Conservation (phyloP, 2,329 filamentous ascomycete species). For the Aspergillus pseudoviridinutans region DNA sequence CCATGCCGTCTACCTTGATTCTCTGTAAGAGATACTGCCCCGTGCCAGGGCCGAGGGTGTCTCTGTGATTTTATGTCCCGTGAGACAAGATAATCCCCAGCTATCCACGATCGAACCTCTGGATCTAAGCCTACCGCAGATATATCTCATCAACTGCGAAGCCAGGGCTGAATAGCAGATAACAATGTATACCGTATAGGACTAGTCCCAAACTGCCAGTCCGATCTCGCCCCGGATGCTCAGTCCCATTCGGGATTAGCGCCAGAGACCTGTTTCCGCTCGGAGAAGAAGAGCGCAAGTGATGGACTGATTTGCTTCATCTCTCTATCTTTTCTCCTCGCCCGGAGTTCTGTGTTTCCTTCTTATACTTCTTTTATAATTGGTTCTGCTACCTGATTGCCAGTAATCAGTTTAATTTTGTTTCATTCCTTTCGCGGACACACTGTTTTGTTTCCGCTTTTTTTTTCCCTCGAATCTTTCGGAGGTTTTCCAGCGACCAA, state of each 20-base stretch:
- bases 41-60: neutral
- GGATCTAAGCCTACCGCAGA: neutral
- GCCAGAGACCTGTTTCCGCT: neutral
- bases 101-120: too few species aligned
- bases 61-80: neutral
- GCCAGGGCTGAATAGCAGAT: neutral
- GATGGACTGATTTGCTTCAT: neutral
- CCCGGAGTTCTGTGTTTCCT: neutral
- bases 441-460: neutral
- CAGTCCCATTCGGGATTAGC: slow-evolving; percentile 1
- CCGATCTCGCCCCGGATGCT: neutral
- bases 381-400: neutral
- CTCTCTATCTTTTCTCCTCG: neutral
- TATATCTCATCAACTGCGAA: neutral
- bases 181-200: neutral
- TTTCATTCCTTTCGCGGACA: neutral
- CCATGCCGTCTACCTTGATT: neutral
- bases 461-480: neutral
- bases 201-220: neutral
- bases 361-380: neutral
- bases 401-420: neutral
- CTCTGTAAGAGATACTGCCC: neutral
- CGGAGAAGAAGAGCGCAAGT: neutral
- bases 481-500: neutral
- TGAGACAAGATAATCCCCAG: too few species aligned